Conservation (phyloP, 2,329 filamentous ascomycete genomes). For the Aspergillus viridinutans region DNA sequence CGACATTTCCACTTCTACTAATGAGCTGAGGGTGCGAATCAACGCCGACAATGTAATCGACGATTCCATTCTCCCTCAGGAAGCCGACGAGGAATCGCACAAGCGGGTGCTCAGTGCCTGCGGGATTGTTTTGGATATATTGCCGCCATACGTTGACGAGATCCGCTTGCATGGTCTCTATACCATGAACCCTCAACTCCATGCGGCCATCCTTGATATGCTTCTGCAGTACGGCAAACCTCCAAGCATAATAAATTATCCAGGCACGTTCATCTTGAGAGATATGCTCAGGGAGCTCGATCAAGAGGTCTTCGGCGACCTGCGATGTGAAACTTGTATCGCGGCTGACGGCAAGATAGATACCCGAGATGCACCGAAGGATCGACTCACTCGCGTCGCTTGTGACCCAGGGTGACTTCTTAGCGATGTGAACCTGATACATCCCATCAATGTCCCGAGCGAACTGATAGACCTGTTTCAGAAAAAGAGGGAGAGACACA, state of each 20-base stretch:
- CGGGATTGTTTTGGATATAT: slow-evolving; percentile 46
- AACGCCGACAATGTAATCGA: slow-evolving; percentile 83
- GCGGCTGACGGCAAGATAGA: slow-evolving; percentile 27
- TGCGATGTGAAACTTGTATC: slow-evolving; percentile 29
- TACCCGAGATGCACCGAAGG: slow-evolving; percentile 29
- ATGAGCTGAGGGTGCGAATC: slow-evolving; percentile 92
- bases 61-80: slow-evolving; percentile 64
- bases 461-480: slow-evolving; percentile 25
- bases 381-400: slow-evolving; percentile 39
- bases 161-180: slow-evolving; percentile 67
- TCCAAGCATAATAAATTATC: slow-evolving; percentile 56
- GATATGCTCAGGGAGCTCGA: slow-evolving; percentile 29
- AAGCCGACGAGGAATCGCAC: slow-evolving; percentile 66
- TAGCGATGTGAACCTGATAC: slow-evolving; percentile 38
- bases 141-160: slow-evolving; percentile 64
- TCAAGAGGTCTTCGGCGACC: slow-evolving; percentile 34
- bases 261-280: slow-evolving; percentile 24
- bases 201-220: slow-evolving; percentile 82
- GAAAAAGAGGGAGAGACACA: slow-evolving; percentile 10
- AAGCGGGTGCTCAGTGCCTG: slow-evolving; percentile 48
- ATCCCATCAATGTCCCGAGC: slow-evolving; percentile 30
- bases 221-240: slow-evolving; percentile 63
- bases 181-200: slow-evolving; percentile 78
- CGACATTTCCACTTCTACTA: slow-evolving; percentile 71
- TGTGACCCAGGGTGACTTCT: slow-evolving; percentile 41